Evolutionary conservation across 163 green algal species (phyloP).

Genomic region (Scenedesmus sp.): DNA sequence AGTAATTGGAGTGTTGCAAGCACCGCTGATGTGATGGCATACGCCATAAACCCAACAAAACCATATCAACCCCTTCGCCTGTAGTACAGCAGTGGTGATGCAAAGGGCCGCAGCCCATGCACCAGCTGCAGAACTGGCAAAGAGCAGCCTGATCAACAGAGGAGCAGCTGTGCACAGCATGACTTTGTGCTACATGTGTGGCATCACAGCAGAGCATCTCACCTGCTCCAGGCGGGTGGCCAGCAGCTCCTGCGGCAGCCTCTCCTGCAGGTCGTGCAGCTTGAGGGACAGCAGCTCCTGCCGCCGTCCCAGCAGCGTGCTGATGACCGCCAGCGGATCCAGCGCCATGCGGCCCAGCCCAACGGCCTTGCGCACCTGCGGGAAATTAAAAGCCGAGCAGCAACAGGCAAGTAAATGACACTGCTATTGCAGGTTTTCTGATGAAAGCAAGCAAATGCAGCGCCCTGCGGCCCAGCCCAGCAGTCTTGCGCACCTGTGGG

Average conservation of each 20-base stretch:
- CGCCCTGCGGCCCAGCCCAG: conserved; percentile 85
- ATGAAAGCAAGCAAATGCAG: conserved; percentile 82
- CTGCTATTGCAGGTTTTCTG: no score
- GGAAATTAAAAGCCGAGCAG: not conserved
- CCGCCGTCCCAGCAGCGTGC: conserved; percentile 73
- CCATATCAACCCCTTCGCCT: no score
- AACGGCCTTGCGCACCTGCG: conserved; percentile 79
- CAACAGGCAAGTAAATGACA: not conserved
- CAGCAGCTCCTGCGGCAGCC: conserved; percentile 33
- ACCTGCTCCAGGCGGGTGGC: conserved; percentile 38
- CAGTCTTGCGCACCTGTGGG: conserved; percentile 72
- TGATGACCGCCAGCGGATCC: conserved; percentile 89
- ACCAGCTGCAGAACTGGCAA: no score
- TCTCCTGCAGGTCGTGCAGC: conserved; percentile 86
- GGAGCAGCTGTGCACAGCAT: not conserved
- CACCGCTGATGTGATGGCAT: no score
- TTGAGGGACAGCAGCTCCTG: conserved; percentile 79
- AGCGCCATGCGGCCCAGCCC: conserved; percentile 86
- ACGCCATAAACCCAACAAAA: no score
- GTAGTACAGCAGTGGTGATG: no score
- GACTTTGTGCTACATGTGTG: no score
- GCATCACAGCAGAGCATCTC: conserved; percentile 41
- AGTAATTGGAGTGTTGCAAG: no score
- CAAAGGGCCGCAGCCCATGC: no score
- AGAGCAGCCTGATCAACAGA: no score